Base-by-base conservation (phyloP, 805 yeast genomes). In the Kodamaea hsintzibuensis region DNA sequence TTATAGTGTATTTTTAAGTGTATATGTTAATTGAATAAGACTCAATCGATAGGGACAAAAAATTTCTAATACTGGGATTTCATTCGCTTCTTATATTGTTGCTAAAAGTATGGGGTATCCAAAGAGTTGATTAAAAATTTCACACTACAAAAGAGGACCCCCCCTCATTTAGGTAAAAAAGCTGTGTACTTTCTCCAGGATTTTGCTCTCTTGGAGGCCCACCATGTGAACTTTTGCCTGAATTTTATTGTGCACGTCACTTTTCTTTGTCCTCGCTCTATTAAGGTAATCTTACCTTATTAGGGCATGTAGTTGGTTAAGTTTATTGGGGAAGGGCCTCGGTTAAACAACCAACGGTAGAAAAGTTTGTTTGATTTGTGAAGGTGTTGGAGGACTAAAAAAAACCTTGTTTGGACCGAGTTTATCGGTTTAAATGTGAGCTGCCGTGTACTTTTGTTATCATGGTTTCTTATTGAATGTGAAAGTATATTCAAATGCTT, bases 51-150 rank as follows among this genome's bases (percentile, higher is more conserved):
- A 27, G 37, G 9, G 27, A 44, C 27, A 44, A 44, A 40, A 40
- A 40, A 19, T 4, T 25, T 8, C 6, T 10, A 30, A 30, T 12
- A 30, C 10, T 19, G 12, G 54, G 50, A 51, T 45, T 51, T 51
- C 25, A 17, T 4, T 25, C 43, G n/a, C 40, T 40, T 39, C 54
- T 51, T 51, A 42, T 51, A 51, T 46, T 44, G 19, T 46, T 37
- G 35, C 40, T n/a, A 37, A 38, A 43, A 51, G 50, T 51, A 51
- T 51, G 54, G 54, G 54, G 54, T 51, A 45, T 25, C 18, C 48
- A 45, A 45, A 45, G 48, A 9, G 30, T 7, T 38, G 25, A 22
- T 18, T 45, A 30, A 39, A 51, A 51, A 27, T 51, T 51, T 51
- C 54, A 51, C 54, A 39, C 48, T 50, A 42, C 44, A 35, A 35